Percentiles rank a stretch among this genome's conserved stretches.
Evolutionary conservation across 179 eudicot genomes (phyloP).

Genomic region (Corrigiola litoralis): DNA sequence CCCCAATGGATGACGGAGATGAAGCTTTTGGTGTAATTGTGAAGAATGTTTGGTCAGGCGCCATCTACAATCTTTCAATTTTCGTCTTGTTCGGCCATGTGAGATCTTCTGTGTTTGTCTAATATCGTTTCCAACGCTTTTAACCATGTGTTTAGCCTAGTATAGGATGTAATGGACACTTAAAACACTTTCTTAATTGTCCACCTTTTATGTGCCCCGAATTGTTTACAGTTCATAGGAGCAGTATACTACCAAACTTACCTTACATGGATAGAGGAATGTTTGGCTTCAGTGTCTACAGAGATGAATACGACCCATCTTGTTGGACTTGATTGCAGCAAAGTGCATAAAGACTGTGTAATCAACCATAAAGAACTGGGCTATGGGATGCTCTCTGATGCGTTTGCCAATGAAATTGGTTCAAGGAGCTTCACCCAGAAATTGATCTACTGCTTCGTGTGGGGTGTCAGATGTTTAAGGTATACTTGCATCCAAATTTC

Average conservation of each 20-base stretch:
- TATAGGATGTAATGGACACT: no score
- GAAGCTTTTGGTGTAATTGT: background rate
- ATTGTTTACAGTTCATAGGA: background rate
- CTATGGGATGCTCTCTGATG: background rate
- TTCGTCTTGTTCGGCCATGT: constrained; percentile 2
- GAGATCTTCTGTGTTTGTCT: no score
- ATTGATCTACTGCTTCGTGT: constrained; percentile 2
- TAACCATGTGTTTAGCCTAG: no score
- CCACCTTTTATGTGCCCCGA: no score
- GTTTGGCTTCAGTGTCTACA: no score
- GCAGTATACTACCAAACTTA: background rate
- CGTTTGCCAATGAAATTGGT: constrained; percentile 4
- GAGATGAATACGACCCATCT: no score
- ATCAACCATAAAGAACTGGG: background rate
- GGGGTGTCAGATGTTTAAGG: constrained; percentile 18
- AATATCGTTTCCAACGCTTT: no score
- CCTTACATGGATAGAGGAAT: background rate
- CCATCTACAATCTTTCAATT: background rate
- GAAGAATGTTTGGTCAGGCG: constrained; percentile 6
- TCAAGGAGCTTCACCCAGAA: background rate
- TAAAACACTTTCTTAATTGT: no score
- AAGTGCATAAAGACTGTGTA: background rate
- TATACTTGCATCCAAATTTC: no score
- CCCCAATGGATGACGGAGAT: no score
- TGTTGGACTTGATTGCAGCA: background rate